Conservation (phyloP, 805 yeast genomes). For the Lipomyces orientalis region DNA sequence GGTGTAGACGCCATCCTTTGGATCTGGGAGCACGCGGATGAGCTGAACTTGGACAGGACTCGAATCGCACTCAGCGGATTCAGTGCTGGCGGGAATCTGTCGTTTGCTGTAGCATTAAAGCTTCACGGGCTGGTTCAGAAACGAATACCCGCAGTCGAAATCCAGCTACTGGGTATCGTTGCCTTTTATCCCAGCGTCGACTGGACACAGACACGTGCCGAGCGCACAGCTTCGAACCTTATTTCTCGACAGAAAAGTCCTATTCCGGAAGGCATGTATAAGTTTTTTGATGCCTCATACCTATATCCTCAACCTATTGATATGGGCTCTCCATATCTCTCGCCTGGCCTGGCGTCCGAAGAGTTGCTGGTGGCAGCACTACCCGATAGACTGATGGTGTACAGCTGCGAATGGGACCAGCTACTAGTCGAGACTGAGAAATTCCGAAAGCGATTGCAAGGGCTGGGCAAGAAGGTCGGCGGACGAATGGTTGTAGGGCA, state of each 20-base stretch:
- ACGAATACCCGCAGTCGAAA: background rate
- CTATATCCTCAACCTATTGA: background rate
- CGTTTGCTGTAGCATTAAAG: background rate
- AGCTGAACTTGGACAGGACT: background rate
- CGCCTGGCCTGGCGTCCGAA: background rate
- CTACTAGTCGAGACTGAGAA: background rate
- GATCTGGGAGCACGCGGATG: background rate
- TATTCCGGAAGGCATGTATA: background rate
- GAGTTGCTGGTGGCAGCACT: background rate
- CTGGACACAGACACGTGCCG: slow-evolving; percentile 1
- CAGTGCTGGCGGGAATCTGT: background rate
- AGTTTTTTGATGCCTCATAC: background rate
- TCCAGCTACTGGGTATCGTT: background rate
- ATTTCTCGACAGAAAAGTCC: background rate
- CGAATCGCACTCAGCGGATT: slow-evolving; percentile 1
- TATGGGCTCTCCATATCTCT: background rate
- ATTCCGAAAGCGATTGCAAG: background rate
- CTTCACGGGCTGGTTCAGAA: background rate
- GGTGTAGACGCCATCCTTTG: slow-evolving; percentile 6
- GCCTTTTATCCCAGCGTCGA: background rate
- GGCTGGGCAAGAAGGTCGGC: background rate
- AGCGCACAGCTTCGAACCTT: background rate
- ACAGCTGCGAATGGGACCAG: background rate
- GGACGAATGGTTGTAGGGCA: background rate
- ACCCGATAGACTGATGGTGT: background rate